Evolutionary conservation across 805 yeast genomes (phyloP).

Genomic region (Jamesozyma hellenica): DNA sequence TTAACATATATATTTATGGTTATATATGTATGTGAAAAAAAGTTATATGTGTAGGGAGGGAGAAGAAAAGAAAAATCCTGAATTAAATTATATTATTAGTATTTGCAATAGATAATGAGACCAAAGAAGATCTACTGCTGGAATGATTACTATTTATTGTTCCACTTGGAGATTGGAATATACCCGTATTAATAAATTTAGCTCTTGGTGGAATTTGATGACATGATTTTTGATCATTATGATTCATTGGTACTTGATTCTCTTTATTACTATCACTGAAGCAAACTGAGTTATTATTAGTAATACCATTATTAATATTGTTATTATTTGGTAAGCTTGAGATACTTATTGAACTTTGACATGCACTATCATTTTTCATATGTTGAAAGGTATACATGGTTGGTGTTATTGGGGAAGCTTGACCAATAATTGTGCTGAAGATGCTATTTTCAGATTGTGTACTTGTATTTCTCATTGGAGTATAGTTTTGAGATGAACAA

Average conservation of each 20-base stretch:
- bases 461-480: constrained; percentile 27
- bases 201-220: constrained; percentile 22
- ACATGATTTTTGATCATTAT: neutral
- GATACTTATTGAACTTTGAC: constrained; percentile 23
- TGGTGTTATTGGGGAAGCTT: constrained; percentile 28
- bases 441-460: constrained; percentile 27
- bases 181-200: constrained; percentile 21
- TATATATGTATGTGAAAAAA: neutral
- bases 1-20: too few species aligned
- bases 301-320: constrained; percentile 5
- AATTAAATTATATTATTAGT: constrained; percentile 2
- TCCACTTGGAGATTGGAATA: constrained; percentile 18
- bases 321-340: constrained; percentile 17
- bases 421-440: constrained; percentile 18
- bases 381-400: constrained; percentile 25
- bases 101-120: constrained; percentile 13
- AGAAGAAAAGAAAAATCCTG: too few species aligned
- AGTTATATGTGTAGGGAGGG: too few species aligned
- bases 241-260: constrained; percentile 12
- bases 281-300: neutral
- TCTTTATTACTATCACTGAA: constrained; percentile 18
- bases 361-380: constrained; percentile 19
- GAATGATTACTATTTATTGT: constrained; percentile 7
- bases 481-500: constrained; percentile 17
- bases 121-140: constrained; percentile 16